A percentile compares a stretch with the other conserved stretches of the same genome.
Evolutionary conservation across 768 basidiomycete species (phyloP).

Genomic region (Kwoniella sp.): DNA sequence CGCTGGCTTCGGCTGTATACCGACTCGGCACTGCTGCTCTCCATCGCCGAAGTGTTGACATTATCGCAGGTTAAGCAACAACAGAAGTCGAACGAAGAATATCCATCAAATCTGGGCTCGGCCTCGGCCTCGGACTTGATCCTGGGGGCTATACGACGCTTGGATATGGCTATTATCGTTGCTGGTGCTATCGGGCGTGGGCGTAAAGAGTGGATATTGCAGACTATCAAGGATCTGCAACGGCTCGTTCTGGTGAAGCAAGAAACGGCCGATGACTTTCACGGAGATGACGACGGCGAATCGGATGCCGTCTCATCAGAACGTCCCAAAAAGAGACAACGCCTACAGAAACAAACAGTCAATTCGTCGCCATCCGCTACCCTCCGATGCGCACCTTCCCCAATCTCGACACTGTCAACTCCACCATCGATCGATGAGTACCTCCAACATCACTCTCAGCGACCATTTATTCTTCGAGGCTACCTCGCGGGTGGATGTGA

Average conservation of each 20-base stretch:
- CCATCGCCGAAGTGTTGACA: slow-evolving; percentile 24
- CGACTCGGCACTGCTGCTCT: slow-evolving; percentile 67
- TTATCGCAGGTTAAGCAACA: no score
- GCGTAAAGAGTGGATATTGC: slow-evolving; percentile 66
- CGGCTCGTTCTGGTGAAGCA: neutral
- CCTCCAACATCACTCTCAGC: slow-evolving; percentile 57
- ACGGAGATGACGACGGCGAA: neutral
- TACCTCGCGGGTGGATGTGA: slow-evolving; percentile 48
- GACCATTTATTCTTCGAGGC: slow-evolving; percentile 74
- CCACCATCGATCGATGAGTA: slow-evolving; percentile 68
- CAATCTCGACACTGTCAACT: slow-evolving; percentile 58
- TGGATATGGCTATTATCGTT: slow-evolving; percentile 82
- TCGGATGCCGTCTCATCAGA: neutral
- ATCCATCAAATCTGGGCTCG: no score
- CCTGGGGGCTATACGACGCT: slow-evolving; percentile 61
- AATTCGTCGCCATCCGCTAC: neutral
- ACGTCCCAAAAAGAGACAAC: slow-evolving; percentile 4
- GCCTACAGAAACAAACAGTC: slow-evolving; percentile 2
- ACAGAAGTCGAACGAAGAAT: no score
- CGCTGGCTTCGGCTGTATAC: slow-evolving; percentile 75
- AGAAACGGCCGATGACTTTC: no score
- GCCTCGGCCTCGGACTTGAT: slow-evolving; percentile 32
- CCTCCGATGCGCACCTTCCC: slow-evolving; percentile 37
- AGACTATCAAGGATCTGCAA: slow-evolving; percentile 68
- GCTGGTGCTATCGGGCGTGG: slow-evolving; percentile 72